phyloP scores from a whole-genome alignment of 495 filamentous ascomycete genomes.

The Tetracladium setigerum region DNA sequence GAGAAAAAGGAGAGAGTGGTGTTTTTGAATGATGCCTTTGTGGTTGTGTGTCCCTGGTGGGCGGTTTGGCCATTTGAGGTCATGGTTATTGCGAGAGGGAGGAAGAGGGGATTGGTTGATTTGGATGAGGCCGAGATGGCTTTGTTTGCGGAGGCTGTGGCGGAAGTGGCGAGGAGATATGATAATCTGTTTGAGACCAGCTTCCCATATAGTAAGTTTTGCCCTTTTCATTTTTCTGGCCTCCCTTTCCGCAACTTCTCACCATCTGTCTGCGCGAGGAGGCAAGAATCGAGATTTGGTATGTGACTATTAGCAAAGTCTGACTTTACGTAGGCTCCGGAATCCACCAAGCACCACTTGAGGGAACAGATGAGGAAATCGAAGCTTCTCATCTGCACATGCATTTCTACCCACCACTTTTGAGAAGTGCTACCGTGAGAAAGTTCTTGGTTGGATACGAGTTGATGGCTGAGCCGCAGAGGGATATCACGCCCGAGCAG shows the following conservation, averaged over 20 bases:
- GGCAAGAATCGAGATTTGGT: neutral
- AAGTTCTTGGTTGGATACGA: slow-evolving; percentile 97
- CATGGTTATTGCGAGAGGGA: slow-evolving; percentile 75
- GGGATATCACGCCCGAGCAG: slow-evolving; percentile 97
- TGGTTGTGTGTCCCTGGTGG: slow-evolving; percentile 94
- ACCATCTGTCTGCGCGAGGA: slow-evolving; percentile 3
- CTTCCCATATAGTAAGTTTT: slow-evolving; percentile 78
- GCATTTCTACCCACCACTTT: slow-evolving; percentile 92
- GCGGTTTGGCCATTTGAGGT: slow-evolving; percentile 95
- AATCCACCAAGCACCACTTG: slow-evolving; percentile 88
- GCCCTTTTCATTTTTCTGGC: neutral
- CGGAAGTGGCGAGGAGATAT: slow-evolving; percentile 81
- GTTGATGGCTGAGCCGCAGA: slow-evolving; percentile 91
- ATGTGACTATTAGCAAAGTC: neutral
- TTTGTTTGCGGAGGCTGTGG: slow-evolving; percentile 72
- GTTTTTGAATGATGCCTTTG: slow-evolving; percentile 73
- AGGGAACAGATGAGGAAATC: slow-evolving; percentile 75
- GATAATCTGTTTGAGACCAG: slow-evolving; percentile 96
- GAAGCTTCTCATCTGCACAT: slow-evolving; percentile 87
- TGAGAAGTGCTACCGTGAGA: slow-evolving; percentile 85
- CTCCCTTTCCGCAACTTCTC: neutral
- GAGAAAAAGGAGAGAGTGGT: slow-evolving; percentile 79
- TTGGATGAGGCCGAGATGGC: slow-evolving; percentile 57
- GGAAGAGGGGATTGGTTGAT: slow-evolving; percentile 77
- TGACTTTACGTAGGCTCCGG: slow-evolving; percentile 46